Conservation (phyloP, 2,329 filamentous ascomycete species). For the Hypoxylon sp. region DNA sequence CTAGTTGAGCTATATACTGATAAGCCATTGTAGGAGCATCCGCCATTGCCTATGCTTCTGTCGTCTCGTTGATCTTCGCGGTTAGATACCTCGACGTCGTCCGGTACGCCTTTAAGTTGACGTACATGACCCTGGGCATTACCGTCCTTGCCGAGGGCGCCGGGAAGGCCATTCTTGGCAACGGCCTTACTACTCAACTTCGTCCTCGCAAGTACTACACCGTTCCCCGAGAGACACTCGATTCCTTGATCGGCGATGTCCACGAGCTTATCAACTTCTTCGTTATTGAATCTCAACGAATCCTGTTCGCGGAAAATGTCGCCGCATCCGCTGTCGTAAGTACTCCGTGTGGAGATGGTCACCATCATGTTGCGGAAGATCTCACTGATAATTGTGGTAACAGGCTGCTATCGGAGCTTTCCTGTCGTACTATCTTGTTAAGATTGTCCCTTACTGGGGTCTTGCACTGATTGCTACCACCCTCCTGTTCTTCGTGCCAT, state of each 20-base stretch:
- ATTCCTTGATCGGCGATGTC: constrained; percentile 71
- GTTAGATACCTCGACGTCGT: constrained; percentile 75
- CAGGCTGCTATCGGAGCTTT: constrained; percentile 72
- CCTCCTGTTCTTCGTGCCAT: constrained; percentile 70
- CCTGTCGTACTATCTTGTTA: constrained; percentile 75
- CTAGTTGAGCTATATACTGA: constrained; percentile 39
- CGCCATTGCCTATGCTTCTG: constrained; percentile 71
- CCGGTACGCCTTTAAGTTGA: constrained; percentile 74
- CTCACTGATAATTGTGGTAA: constrained; percentile 14
- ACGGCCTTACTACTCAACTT: constrained; percentile 73
- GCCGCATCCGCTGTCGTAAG: constrained; percentile 70
- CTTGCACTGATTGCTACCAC: constrained; percentile 71
- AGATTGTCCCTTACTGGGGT: constrained; percentile 78
- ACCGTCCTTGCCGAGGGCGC: constrained; percentile 71
- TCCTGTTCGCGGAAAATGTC: constrained; percentile 77
- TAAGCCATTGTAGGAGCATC: constrained; percentile 66
- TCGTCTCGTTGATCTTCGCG: constrained; percentile 71
- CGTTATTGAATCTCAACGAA: constrained; percentile 76
- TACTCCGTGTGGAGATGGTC: constrained; percentile 32
- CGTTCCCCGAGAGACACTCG: constrained; percentile 71
- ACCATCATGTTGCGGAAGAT: constrained; percentile 19
- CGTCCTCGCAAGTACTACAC: constrained; percentile 77
- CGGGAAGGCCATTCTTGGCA: constrained; percentile 71
- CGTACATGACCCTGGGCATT: constrained; percentile 71
- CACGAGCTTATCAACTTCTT: constrained; percentile 80